phyloP scores from a whole-genome alignment of 768 basidiomycete species.

The Daedalea quercina region DNA sequence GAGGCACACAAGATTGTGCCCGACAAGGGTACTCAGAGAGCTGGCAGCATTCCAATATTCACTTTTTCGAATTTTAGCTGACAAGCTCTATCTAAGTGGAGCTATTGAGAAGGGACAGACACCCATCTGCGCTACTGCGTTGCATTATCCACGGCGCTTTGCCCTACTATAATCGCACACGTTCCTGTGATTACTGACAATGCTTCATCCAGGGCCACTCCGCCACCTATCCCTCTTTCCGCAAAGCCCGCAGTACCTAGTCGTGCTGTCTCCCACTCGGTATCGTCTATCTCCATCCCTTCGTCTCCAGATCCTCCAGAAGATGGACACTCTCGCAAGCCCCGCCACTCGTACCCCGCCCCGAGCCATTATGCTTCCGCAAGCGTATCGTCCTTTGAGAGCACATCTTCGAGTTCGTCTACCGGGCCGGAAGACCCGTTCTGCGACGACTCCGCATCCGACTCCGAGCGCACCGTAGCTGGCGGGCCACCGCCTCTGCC shows the following conservation, averaged over 20 bases:
- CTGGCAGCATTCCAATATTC: too few species aligned
- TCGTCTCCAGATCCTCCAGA: not conserved
- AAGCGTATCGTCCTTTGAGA: not conserved
- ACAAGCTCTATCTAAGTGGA: too few species aligned
- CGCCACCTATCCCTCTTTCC: not conserved
- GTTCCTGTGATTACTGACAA: not conserved
- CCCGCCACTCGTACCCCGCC: conserved; percentile 2
- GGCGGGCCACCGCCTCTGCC: conserved; percentile 5
- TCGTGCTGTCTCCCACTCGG: not conserved
- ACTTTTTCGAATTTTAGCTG: too few species aligned
- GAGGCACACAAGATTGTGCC: too few species aligned
- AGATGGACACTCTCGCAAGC: not conserved
- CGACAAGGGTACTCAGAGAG: too few species aligned
- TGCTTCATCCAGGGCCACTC: not conserved
- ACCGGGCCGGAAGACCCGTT: not conserved
- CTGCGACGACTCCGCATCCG: not conserved
- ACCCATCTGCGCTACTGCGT: too few species aligned
- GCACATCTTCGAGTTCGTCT: not conserved
- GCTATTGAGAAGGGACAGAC: too few species aligned
- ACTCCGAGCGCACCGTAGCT: conserved; percentile 5
- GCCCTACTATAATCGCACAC: too few species aligned
- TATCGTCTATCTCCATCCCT: not conserved
- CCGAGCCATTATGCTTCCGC: not conserved
- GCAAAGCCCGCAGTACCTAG: not conserved
- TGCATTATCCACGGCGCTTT: too few species aligned